These are phyloP conservation scores for Maudiozyma serrabonitensis DNA, from an alignment of 805 yeast genomes.

Conservation along the genomic window DNA sequence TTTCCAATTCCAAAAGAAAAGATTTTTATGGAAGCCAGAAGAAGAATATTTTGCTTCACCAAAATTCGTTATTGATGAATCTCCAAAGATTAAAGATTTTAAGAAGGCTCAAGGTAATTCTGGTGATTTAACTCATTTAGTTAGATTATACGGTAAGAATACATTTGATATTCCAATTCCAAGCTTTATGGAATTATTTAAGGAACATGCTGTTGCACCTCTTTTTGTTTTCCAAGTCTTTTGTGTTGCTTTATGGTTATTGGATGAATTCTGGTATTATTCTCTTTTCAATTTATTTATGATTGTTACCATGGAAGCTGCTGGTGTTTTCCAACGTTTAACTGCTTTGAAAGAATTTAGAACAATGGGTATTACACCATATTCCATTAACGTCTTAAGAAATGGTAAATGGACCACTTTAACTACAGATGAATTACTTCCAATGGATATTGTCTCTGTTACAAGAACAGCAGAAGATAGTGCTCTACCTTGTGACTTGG, in stretches of 20 bases:
- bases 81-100: slow-evolving; percentile 46
- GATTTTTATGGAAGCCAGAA: slow-evolving; percentile 60
- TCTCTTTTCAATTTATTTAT: slow-evolving; percentile 85
- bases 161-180: slow-evolving; percentile 93
- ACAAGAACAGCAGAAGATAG: slow-evolving; percentile 83
- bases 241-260: slow-evolving; percentile 89
- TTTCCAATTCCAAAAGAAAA: slow-evolving; percentile 84
- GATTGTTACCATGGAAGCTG: slow-evolving; percentile 86
- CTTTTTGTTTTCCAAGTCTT: slow-evolving; percentile 94
- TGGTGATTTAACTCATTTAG: slow-evolving; percentile 41
- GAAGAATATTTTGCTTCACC: slow-evolving; percentile 67
- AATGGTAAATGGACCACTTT: slow-evolving; percentile 58
- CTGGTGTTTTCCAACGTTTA: slow-evolving; percentile 92
- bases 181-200: slow-evolving; percentile 78
- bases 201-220: slow-evolving; percentile 97
- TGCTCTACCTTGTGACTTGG: slow-evolving; percentile 89
- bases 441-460: slow-evolving; percentile 84
- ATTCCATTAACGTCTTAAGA: slow-evolving; percentile 63
- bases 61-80: slow-evolving; percentile 49
- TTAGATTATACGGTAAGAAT: slow-evolving; percentile 71
- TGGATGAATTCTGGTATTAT: slow-evolving; percentile 96
- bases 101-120: slow-evolving; percentile 47
- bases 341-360: slow-evolving; percentile 91
- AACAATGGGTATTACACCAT: slow-evolving; percentile 95
- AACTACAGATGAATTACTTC: slow-evolving; percentile 68